phyloP scores from a whole-genome alignment of 1,284 basidiomycete genomes.

The Rhodotorula sp. region DNA sequence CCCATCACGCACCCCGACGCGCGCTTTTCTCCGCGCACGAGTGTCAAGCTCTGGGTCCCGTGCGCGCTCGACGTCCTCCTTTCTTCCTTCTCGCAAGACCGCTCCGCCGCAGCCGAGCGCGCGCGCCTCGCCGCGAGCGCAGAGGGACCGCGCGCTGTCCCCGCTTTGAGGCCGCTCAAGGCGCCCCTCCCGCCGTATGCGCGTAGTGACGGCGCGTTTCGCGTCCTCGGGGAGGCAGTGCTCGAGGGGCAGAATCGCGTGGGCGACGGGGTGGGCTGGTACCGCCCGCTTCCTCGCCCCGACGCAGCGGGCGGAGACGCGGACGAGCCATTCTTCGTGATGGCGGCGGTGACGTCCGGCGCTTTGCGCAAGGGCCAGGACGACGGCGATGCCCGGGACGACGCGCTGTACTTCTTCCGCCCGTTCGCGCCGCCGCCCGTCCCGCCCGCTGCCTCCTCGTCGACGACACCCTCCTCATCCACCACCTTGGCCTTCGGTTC shows the following conservation, averaged over 20 bases:
- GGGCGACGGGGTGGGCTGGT: slow-evolving; percentile 12
- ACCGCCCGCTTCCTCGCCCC: not conserved
- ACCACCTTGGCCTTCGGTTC: not conserved
- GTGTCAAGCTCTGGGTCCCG: slow-evolving; percentile 19
- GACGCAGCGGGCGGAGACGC: not conserved
- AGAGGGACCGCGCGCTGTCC: not conserved
- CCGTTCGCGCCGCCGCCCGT: not conserved
- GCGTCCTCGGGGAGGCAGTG: slow-evolving; percentile 12
- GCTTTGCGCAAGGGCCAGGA: no score
- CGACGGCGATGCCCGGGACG: not conserved
- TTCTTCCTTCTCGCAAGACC: not conserved
- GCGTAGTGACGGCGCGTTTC: not conserved
- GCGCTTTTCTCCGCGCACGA: not conserved
- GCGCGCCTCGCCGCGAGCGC: not conserved
- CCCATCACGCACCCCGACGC: not conserved
- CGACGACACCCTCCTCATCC: no score
- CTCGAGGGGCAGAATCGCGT: slow-evolving; percentile 21
- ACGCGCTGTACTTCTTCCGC: slow-evolving; percentile 16
- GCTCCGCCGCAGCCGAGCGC: not conserved
- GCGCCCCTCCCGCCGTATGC: not conserved
- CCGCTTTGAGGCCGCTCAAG: not conserved
- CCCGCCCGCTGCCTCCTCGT: no score
- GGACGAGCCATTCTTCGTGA: slow-evolving; percentile 5
- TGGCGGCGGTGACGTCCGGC: not conserved
- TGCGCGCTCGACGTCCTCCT: not conserved